phyloP scores from a whole-genome alignment of 2,329 filamentous ascomycete genomes.

The Fusarium tjaetaba region DNA sequence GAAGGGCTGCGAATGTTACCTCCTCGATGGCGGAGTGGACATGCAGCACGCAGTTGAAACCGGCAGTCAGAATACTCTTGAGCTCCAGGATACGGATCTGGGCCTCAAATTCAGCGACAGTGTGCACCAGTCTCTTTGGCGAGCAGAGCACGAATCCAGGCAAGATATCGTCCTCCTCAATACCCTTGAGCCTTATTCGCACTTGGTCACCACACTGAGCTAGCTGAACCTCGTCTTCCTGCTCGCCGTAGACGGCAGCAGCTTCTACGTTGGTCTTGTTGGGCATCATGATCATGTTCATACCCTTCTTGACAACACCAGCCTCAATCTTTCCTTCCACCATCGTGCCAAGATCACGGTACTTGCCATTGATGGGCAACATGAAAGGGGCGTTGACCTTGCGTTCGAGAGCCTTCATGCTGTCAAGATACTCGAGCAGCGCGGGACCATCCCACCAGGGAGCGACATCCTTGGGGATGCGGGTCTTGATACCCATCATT shows the following conservation, averaged over 20 bases:
- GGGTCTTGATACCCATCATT: slow-evolving; percentile 86
- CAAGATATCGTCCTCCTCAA: slow-evolving; percentile 96
- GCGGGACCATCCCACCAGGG: slow-evolving; percentile 92
- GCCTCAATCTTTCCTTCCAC: slow-evolving; percentile 97
- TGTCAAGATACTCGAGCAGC: slow-evolving; percentile 93
- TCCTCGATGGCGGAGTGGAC: slow-evolving; percentile 98
- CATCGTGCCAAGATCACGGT: slow-evolving; percentile 96
- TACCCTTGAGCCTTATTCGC: slow-evolving; percentile 88
- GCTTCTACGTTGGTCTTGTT: slow-evolving; percentile 85
- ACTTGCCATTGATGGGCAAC: slow-evolving; percentile 98
- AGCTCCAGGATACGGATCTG: slow-evolving; percentile 96
- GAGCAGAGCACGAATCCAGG: slow-evolving; percentile 97
- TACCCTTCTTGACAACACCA: slow-evolving; percentile 90
- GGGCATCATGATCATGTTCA: slow-evolving; percentile 92
- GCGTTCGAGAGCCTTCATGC: slow-evolving; percentile 90
- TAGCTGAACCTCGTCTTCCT: slow-evolving; percentile 86
- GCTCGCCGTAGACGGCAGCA: slow-evolving; percentile 90
- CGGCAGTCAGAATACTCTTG: slow-evolving; percentile 91
- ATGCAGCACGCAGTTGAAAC: slow-evolving; percentile 98
- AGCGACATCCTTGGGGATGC: slow-evolving; percentile 78
- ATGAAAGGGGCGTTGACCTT: slow-evolving; percentile 99
- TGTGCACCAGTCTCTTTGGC: slow-evolving; percentile 91
- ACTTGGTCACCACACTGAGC: slow-evolving; percentile 96
- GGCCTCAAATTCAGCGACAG: slow-evolving; percentile 88
- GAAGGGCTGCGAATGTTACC: slow-evolving; percentile 85